Conservation (phyloP, 148 eudicot species). For the Rhododendron molle region DNA sequence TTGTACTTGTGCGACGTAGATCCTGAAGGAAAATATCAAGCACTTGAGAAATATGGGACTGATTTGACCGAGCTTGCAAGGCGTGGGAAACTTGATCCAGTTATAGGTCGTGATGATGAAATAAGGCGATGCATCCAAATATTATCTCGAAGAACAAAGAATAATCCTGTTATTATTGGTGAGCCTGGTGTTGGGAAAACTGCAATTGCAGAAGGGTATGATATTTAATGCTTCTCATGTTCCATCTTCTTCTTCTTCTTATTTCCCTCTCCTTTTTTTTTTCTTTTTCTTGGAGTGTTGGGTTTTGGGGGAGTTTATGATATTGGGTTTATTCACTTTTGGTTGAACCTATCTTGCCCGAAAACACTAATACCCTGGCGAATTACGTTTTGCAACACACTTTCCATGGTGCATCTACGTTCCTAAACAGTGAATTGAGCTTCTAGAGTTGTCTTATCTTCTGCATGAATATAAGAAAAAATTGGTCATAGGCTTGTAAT, state of each 20-base stretch:
- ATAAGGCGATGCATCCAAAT: slow-evolving; percentile 96
- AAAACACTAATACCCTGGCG: not conserved
- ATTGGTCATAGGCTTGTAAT: not conserved
- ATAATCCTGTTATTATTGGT: slow-evolving; percentile 97
- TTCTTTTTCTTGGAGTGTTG: not conserved
- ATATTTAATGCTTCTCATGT: not conserved
- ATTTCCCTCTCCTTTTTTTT: not conserved
- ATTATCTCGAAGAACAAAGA: slow-evolving; percentile 86
- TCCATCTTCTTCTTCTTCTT: not conserved
- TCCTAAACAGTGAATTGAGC: not conserved
- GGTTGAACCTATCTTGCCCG: not conserved
- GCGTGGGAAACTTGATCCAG: slow-evolving; percentile 97
- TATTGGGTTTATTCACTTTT: not conserved
- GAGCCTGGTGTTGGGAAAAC: slow-evolving; percentile 99
- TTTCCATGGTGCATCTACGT: not conserved
- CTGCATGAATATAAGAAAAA: not conserved
- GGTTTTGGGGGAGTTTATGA: not conserved
- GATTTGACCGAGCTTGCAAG: slow-evolving; percentile 93
- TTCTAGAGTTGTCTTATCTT: not conserved
- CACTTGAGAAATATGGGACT: slow-evolving; percentile 89
- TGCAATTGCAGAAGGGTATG: slow-evolving; percentile 98
- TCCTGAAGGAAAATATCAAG: slow-evolving; percentile 93
- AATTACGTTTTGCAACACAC: not conserved
- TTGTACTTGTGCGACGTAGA: slow-evolving; percentile 31
- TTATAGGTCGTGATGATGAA: slow-evolving; percentile 96